Conservation (phyloP, 257 asterid species). For the Primulina huaijiensis region DNA sequence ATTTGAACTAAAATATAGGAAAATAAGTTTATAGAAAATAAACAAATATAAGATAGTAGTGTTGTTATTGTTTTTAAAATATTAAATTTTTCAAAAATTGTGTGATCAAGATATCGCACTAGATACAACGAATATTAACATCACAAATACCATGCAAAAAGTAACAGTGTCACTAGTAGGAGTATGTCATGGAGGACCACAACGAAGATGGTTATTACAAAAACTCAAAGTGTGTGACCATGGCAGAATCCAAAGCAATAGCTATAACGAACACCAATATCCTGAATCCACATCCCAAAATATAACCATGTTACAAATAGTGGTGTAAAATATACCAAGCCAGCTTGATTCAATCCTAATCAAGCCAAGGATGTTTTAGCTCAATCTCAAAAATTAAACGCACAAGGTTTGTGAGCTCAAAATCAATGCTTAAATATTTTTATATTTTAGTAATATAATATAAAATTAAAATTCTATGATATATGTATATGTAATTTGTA, state of each 20-base stretch:
- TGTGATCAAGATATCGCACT: background rate
- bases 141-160: constrained; percentile 2
- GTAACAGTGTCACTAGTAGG: background rate
- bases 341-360: background rate
- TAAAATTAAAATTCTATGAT: too few relatives aligned
- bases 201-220: background rate
- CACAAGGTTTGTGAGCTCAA: background rate
- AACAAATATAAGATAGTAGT: background rate
- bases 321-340: background rate
- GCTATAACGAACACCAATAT: background rate
- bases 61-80: too few relatives aligned
- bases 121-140: background rate
- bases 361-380: background rate
- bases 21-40: too few relatives aligned
- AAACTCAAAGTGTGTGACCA: background rate
- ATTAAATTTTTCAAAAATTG: too few relatives aligned
- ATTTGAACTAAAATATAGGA: background rate
- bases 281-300: background rate
- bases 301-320: too few relatives aligned
- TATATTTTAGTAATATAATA: too few relatives aligned
- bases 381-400: background rate
- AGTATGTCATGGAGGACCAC: background rate
- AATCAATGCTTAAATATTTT: background rate
- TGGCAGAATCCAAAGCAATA: constrained; percentile 1
- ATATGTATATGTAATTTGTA: too few relatives aligned